Evolutionary conservation across 2,329 filamentous ascomycete genomes (phyloP).

Genomic region (Camptophora hylomeconis): DNA sequence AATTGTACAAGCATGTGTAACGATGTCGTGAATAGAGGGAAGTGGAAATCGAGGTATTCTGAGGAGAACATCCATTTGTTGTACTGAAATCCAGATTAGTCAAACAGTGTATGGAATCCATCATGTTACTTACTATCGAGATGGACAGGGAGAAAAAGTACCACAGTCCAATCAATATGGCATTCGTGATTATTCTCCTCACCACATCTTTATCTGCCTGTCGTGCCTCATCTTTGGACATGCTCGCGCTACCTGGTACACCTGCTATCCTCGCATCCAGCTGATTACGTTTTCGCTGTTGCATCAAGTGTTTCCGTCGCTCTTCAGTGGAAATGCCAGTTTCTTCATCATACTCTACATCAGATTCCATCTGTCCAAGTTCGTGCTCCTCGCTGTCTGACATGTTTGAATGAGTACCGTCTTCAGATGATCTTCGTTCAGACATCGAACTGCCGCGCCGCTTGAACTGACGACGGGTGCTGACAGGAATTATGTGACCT

Average conservation of each 20-base stretch:
- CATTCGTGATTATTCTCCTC: slow-evolving; percentile 58
- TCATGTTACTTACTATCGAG: slow-evolving; percentile 54
- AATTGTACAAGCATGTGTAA: slow-evolving; percentile 97
- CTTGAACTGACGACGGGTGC: slow-evolving; percentile 16
- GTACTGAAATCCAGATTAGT: slow-evolving; percentile 46
- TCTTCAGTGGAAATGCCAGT: slow-evolving; percentile 68
- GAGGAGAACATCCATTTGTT: slow-evolving; percentile 99
- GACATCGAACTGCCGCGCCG: slow-evolving; percentile 13
- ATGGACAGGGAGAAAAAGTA: slow-evolving; percentile 87
- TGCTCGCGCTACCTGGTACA: slow-evolving; percentile 34
- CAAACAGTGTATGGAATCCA: slow-evolving; percentile 3
- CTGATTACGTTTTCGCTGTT: slow-evolving; percentile 53
- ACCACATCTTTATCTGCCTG: slow-evolving; percentile 63
- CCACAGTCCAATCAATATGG: slow-evolving; percentile 74
- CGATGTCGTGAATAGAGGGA: slow-evolving; percentile 87
- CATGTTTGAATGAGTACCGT: slow-evolving; percentile 24
- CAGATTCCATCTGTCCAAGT: slow-evolving; percentile 46
- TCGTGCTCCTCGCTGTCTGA: slow-evolving; percentile 43
- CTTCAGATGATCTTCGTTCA: slow-evolving; percentile 11
- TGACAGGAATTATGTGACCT: slow-evolving; percentile 10
- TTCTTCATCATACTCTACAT: slow-evolving; percentile 62
- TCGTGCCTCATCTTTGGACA: slow-evolving; percentile 55
- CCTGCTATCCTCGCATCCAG: slow-evolving; percentile 56
- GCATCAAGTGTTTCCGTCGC: slow-evolving; percentile 52
- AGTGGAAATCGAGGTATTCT: slow-evolving; percentile 69